These are phyloP conservation scores for Rhizophora apiculata DNA, from an alignment of 345 rosid genomes.

Conservation along the genomic window DNA sequence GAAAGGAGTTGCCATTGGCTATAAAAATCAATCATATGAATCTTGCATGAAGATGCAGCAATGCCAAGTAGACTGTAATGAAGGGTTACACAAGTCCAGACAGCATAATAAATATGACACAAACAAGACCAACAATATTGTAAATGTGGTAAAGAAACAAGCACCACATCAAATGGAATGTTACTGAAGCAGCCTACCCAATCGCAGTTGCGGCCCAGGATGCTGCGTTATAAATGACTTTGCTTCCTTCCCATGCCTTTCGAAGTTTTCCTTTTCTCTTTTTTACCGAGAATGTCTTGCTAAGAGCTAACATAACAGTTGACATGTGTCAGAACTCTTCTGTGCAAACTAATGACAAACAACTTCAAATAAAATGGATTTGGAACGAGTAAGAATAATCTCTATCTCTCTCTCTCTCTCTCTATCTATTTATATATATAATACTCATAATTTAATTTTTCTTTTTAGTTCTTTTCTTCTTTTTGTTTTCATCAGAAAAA, in stretches of 20 bases:
- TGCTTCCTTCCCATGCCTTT: slow-evolving; percentile 99
- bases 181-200: slow-evolving; percentile 46
- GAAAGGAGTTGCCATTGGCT: background rate
- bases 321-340: slow-evolving; percentile 14
- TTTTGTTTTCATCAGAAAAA: too few species aligned
- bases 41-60: background rate
- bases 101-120: background rate
- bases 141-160: background rate
- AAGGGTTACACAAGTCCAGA: background rate
- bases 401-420: too few species aligned
- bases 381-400: background rate
- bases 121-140: background rate
- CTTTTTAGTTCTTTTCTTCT: too few species aligned
- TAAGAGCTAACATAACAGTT: slow-evolving; percentile 53
- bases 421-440: too few species aligned
- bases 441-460: too few species aligned
- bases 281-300: slow-evolving; percentile 81
- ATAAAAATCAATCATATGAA: background rate
- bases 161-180: background rate
- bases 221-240: slow-evolving; percentile 83
- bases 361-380: slow-evolving; percentile 3
- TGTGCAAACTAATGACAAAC: background rate
- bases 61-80: background rate
- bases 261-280: slow-evolving; percentile 88
- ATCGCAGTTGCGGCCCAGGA: slow-evolving; percentile 98